Conservation (phyloP, 768 basidiomycete species). For the Boletus insuetus region DNA sequence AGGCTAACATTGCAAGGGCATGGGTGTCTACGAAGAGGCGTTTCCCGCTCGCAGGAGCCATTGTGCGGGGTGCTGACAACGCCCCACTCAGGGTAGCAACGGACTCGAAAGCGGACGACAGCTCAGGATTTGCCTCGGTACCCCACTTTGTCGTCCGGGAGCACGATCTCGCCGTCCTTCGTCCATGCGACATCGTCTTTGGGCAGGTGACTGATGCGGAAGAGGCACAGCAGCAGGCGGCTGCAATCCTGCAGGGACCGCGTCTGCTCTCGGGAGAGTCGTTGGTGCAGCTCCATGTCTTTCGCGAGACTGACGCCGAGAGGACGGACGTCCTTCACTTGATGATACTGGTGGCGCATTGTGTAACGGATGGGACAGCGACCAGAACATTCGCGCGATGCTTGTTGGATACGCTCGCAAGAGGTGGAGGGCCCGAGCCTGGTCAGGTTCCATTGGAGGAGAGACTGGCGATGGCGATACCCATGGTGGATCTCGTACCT, state of each 20-base stretch:
- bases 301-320: slow-evolving; percentile 35
- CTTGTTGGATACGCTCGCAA: slow-evolving; percentile 44
- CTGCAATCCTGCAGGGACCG: slow-evolving; percentile 34
- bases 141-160: slow-evolving; percentile 42
- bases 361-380: slow-evolving; percentile 48
- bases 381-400: slow-evolving; percentile 40
- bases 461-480: slow-evolving; percentile 39
- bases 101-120: not conserved
- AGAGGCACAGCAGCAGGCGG: slow-evolving; percentile 33
- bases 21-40: slow-evolving; percentile 49
- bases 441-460: slow-evolving; percentile 31
- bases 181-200: slow-evolving; percentile 40
- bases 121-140: not conserved
- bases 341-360: slow-evolving; percentile 44
- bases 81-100: not conserved
- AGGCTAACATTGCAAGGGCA: slow-evolving; percentile 36
- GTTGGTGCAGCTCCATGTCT: slow-evolving; percentile 42
- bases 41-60: slow-evolving; percentile 49
- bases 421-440: not conserved
- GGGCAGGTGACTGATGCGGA: slow-evolving; percentile 30
- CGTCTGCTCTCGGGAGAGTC: slow-evolving; percentile 42
- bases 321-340: slow-evolving; percentile 37
- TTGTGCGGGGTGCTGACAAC: slow-evolving; percentile 24
- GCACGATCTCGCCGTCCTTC: slow-evolving; percentile 29
- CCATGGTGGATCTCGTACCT: slow-evolving; percentile 39